These are phyloP conservation scores for Castanospermum australe DNA, from an alignment of 306 rosid species.

Conservation along the genomic window DNA sequence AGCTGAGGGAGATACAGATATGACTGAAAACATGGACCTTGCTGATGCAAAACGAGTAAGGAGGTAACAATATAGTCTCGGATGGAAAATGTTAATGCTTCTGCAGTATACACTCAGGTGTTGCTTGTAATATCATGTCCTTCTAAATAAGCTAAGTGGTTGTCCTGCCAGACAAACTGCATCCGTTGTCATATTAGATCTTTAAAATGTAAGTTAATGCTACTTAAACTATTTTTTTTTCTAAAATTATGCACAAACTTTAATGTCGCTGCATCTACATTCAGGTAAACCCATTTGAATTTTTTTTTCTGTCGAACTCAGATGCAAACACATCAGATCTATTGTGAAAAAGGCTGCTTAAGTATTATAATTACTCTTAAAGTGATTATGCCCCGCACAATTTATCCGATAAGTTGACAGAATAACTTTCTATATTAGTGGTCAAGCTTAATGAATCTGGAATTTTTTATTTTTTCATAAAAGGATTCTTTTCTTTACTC, in stretches of 20 bases:
- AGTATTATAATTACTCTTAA: neutral
- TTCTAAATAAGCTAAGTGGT: neutral
- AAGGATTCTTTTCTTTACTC: neutral
- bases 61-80: slow-evolving; percentile 58
- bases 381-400: neutral
- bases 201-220: neutral
- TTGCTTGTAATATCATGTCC: neutral
- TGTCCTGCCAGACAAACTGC: neutral
- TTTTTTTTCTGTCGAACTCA: neutral
- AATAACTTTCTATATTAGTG: neutral
- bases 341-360: neutral
- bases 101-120: neutral
- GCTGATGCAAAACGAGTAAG: slow-evolving; percentile 83
- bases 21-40: slow-evolving; percentile 58
- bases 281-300: neutral
- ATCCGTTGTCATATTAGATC: neutral
- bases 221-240: neutral
- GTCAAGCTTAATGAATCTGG: neutral
- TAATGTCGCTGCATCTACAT: neutral
- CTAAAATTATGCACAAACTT: neutral
- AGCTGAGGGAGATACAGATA: slow-evolving; percentile 74
- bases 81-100: slow-evolving; percentile 6
- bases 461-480: neutral
- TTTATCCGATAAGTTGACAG: neutral
- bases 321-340: neutral